A percentile compares a stretch with the other conserved stretches of the same genome.
phyloP scores from a whole-genome alignment of 192 early-diverging fungal genomes.

The Rhizophagus clarus region DNA sequence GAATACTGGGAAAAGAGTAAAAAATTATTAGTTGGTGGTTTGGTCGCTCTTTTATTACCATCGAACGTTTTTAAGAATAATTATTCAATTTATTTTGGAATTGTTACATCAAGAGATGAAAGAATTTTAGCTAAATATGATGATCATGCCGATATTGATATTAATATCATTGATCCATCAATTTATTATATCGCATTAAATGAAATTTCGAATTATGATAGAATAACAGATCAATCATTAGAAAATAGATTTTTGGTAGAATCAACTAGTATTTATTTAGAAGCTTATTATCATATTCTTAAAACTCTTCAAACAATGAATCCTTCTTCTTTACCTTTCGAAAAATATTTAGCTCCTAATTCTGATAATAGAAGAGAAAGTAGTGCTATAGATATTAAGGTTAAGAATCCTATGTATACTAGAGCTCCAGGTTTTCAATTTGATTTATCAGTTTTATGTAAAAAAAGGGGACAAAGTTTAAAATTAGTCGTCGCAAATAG shows the following conservation, averaged over 20 bases:
- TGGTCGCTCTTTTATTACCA: slow-evolving; percentile 46
- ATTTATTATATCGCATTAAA: slow-evolving; percentile 32
- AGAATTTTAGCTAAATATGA: slow-evolving; percentile 32
- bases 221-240: background rate
- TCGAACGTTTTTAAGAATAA: background rate
- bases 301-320: slow-evolving; percentile 39
- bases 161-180: slow-evolving; percentile 37
- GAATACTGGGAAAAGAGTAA: background rate
- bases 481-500: background rate
- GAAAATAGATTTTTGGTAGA: slow-evolving; percentile 43
- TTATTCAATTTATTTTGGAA: slow-evolving; percentile 34
- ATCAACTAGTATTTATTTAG: slow-evolving; percentile 39
- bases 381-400: background rate
- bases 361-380: background rate
- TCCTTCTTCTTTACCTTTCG: slow-evolving; percentile 43
- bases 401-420: background rate
- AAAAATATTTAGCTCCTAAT: slow-evolving; percentile 38
- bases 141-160: slow-evolving; percentile 27
- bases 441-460: background rate
- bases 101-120: slow-evolving; percentile 37
- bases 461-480: background rate
- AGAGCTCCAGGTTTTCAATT: slow-evolving; percentile 28
- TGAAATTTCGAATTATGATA: slow-evolving; percentile 9
- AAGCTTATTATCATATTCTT: slow-evolving; percentile 39
- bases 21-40: slow-evolving; percentile 30